Conservation (phyloP, 176 grass and related monocot species). For the Carex myosuroides region DNA sequence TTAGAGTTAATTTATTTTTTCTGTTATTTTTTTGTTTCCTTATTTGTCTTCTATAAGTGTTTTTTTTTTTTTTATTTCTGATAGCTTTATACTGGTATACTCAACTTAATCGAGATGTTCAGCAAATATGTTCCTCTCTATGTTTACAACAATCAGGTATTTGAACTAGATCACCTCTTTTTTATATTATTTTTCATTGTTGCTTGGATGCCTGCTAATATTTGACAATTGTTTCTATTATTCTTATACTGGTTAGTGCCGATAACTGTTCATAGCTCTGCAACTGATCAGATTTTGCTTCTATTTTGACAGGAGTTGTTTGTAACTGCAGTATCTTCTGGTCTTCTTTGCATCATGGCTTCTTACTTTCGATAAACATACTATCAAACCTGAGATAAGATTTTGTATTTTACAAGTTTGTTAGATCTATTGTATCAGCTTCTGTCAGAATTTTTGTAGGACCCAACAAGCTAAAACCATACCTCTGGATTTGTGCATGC, state of each 20-base stretch:
- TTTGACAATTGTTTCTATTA: no score
- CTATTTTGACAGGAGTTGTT: slow-evolving; percentile 47
- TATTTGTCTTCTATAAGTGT: background rate
- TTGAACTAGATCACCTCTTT: background rate
- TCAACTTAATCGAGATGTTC: slow-evolving; percentile 37
- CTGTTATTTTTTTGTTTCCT: slow-evolving; percentile 19
- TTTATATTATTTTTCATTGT: background rate
- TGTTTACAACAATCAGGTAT: slow-evolving; percentile 66
- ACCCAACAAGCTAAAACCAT: background rate
- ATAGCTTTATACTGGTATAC: slow-evolving; percentile 40
- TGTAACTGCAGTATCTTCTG: slow-evolving; percentile 36
- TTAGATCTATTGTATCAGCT: background rate
- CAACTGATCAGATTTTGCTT: background rate
- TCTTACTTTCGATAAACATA: slow-evolving; percentile 46
- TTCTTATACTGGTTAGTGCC: background rate
- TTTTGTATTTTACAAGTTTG: slow-evolving; percentile 5
- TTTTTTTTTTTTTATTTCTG: background rate
- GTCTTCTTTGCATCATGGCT: slow-evolving; percentile 48
- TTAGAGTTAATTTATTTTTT: slow-evolving; percentile 3
- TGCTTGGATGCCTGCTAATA: no score
- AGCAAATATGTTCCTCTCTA: slow-evolving; percentile 26
- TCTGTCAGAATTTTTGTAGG: background rate
- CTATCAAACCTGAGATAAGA: background rate
- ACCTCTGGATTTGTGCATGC: background rate
- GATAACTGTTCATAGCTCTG: background rate